These are phyloP conservation scores for Talaromyces adpressus DNA, from an alignment of 495 filamentous ascomycete genomes.

Conservation along the genomic window DNA sequence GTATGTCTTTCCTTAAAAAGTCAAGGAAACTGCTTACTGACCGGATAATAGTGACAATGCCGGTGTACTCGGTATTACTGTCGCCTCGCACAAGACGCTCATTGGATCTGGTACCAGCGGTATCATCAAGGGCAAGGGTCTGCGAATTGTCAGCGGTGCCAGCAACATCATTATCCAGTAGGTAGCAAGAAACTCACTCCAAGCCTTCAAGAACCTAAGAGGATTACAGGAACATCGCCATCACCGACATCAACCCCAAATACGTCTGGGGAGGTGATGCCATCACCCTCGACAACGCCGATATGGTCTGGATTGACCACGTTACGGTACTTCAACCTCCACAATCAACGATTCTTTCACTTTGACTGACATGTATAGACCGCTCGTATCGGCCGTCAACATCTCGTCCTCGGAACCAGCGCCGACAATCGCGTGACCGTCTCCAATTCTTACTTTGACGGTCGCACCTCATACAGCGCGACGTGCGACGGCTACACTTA, in stretches of 20 bases:
- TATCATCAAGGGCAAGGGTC: neutral
- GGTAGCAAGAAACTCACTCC: neutral
- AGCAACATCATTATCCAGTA: neutral
- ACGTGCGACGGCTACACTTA: neutral
- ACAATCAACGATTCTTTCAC: too few species aligned
- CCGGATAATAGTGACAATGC: neutral
- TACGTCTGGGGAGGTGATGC: neutral
- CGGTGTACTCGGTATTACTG: neutral
- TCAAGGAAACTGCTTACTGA: neutral
- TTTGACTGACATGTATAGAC: conserved; percentile 22
- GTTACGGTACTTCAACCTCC: neutral
- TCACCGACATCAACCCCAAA: neutral
- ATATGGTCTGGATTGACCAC: neutral
- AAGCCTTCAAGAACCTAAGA: neutral
- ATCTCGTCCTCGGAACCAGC: conserved; percentile 34
- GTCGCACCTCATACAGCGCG: conserved; percentile 9
- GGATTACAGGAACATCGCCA: neutral
- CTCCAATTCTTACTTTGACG: conserved; percentile 41
- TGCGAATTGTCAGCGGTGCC: neutral
- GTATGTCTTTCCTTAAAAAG: neutral
- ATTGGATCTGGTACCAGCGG: neutral
- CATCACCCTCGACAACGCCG: neutral
- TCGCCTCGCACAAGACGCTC: neutral
- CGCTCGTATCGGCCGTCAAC: conserved; percentile 38
- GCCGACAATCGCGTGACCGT: conserved; percentile 37